These are phyloP conservation scores for Ascochyta pisi DNA, from an alignment of 2,329 filamentous ascomycete species.

Conservation along the genomic window DNA sequence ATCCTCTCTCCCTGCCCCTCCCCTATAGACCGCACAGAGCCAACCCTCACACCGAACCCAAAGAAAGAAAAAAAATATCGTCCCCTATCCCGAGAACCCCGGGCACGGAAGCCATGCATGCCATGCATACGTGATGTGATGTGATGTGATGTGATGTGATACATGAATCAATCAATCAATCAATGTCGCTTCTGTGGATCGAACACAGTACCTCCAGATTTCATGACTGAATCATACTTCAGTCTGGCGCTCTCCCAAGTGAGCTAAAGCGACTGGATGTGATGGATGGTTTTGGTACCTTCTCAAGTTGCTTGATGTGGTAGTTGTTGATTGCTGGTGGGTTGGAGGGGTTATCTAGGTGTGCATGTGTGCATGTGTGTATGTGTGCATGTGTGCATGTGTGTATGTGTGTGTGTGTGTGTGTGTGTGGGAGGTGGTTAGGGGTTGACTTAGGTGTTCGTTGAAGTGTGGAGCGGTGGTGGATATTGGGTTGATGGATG, in stretches of 20 bases:
- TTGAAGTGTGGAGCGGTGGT: background rate
- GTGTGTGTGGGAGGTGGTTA: no score
- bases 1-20: no score
- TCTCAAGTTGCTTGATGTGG: background rate
- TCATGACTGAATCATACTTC: constrained; percentile 1
- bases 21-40: no score
- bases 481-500: background rate
- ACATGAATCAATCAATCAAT: background rate
- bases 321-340: background rate
- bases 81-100: background rate
- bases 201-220: constrained; percentile 14
- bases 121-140: no score
- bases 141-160: no score
- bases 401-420: no score
- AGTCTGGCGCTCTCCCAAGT: constrained; percentile 15
- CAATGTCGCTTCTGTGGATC: constrained; percentile 11
- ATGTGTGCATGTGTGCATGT: no score
- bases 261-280: constrained; percentile 7
- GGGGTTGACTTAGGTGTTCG: background rate
- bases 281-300: no score
- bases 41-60: no score
- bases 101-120: background rate
- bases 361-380: no score
- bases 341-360: background rate
- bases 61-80: background rate